These are phyloP conservation scores for Colletotrichum spinosum DNA, from an alignment of 2,329 filamentous ascomycete species.

Conservation along the genomic window DNA sequence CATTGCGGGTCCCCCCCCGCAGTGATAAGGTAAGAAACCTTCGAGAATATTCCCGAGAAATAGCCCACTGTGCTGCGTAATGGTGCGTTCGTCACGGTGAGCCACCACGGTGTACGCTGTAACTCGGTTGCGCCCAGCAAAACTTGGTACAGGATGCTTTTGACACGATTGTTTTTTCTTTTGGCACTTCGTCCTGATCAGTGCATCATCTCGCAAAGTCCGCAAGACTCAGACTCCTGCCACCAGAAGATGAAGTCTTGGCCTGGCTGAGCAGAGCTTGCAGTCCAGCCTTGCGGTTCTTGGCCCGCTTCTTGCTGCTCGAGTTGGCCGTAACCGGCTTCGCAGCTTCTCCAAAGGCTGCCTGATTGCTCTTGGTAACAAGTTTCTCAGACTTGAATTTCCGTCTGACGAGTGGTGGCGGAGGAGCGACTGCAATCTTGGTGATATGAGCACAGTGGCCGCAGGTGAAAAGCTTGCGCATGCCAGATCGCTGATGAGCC, in stretches of 20 bases:
- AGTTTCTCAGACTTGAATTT: slow-evolving; percentile 42
- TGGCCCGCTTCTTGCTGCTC: slow-evolving; percentile 74
- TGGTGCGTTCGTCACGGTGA: too few relatives aligned
- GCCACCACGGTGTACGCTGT: slow-evolving; percentile 8
- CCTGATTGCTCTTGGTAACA: slow-evolving; percentile 10
- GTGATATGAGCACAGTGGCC: slow-evolving; percentile 31
- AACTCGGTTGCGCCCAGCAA: slow-evolving; percentile 10
- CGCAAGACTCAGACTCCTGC: slow-evolving; percentile 62
- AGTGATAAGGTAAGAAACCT: slow-evolving; percentile 22
- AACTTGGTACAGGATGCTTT: neutral
- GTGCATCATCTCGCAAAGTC: slow-evolving; percentile 62
- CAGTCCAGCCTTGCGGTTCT: slow-evolving; percentile 73
- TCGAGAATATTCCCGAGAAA: slow-evolving; percentile 39
- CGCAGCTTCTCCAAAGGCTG: slow-evolving; percentile 17
- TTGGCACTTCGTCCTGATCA: neutral
- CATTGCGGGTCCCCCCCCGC: slow-evolving; percentile 33
- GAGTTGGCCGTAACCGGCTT: slow-evolving; percentile 59
- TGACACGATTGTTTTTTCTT: neutral
- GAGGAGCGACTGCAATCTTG: slow-evolving; percentile 27
- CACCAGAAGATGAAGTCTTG: slow-evolving; percentile 49
- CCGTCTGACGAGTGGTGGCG: slow-evolving; percentile 36
- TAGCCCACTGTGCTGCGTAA: slow-evolving; percentile 3
- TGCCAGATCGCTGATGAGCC: slow-evolving; percentile 9
- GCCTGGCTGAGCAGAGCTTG: slow-evolving; percentile 71
- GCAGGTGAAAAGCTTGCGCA: slow-evolving; percentile 33